phyloP scores from a whole-genome alignment of 345 rosid genomes.

The Lepidium africanum region DNA sequence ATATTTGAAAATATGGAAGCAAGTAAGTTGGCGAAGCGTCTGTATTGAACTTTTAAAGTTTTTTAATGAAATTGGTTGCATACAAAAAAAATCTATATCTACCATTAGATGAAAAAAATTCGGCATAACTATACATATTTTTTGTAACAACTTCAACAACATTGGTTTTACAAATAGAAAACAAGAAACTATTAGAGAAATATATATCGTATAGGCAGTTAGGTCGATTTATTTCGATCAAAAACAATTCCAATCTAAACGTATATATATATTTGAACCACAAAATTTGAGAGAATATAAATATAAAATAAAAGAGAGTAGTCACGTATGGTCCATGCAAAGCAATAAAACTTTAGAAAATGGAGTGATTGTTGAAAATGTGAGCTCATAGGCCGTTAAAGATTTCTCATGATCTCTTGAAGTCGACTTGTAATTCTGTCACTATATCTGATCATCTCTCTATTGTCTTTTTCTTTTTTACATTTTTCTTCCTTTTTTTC shows the following conservation, averaged over 20 bases:
- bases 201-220: too few relatives aligned
- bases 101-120: too few relatives aligned
- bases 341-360: conserved; percentile 13
- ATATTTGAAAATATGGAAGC: too few relatives aligned
- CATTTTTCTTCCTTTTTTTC: neutral
- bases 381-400: conserved; percentile 36
- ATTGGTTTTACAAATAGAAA: neutral
- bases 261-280: neutral
- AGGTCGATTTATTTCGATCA: too few relatives aligned
- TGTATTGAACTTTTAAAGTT: too few relatives aligned
- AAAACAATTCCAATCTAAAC: neutral
- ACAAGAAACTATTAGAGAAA: neutral
- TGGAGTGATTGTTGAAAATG: conserved; percentile 2
- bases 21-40: too few relatives aligned
- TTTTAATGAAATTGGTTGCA: too few relatives aligned
- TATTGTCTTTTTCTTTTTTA: conserved; percentile 16
- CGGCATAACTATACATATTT: too few relatives aligned
- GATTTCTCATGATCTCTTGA: conserved; percentile 42
- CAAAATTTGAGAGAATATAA: neutral
- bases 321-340: conserved; percentile 13
- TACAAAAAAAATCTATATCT: too few relatives aligned
- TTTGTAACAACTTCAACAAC: too few relatives aligned
- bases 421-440: conserved; percentile 35
- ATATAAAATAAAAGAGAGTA: too few relatives aligned
- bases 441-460: conserved; percentile 18